phyloP scores from a whole-genome alignment of 2,329 filamentous ascomycete genomes.

The Fusarium citri region DNA sequence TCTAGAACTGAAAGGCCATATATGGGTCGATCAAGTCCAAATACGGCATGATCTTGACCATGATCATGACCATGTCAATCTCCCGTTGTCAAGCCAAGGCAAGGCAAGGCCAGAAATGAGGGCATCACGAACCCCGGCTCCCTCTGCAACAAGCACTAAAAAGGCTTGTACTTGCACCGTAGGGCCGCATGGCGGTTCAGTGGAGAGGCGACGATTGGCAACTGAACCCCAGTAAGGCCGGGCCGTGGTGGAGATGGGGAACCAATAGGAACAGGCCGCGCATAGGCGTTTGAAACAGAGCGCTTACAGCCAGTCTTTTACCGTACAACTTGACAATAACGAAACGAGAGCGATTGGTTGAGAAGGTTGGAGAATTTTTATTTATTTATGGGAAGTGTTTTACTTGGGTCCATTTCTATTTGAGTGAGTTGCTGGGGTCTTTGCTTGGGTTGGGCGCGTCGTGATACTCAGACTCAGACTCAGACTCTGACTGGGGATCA shows the following conservation, averaged over 20 bases:
- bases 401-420: background rate
- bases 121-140: conserved; percentile 17
- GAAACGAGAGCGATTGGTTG: conserved; percentile 30
- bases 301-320: conserved; percentile 39
- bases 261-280: conserved; percentile 41
- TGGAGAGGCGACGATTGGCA: conserved; percentile 42
- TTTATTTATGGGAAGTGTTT: conserved; percentile 14
- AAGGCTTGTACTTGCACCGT: conserved; percentile 1
- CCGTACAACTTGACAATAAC: conserved; percentile 3
- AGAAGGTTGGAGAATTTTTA: conserved; percentile 13
- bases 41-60: conserved; percentile 17
- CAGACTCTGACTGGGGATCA: conserved; percentile 31
- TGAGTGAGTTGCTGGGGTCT: conserved; percentile 12
- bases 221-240: conserved; percentile 4
- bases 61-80: background rate
- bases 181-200: conserved; percentile 36
- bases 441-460: conserved; percentile 37
- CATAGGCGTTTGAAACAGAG: conserved; percentile 38
- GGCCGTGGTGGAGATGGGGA: conserved; percentile 33
- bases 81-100: conserved; percentile 1
- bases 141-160: conserved; percentile 21
- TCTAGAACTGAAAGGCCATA: conserved; percentile 25
- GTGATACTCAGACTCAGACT: conserved; percentile 40
- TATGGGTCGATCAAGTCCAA: conserved; percentile 22
- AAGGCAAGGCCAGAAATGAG: conserved; percentile 17